phyloP scores from a whole-genome alignment of 2,329 filamentous ascomycete species.

The Pseudocercospora vitis region DNA sequence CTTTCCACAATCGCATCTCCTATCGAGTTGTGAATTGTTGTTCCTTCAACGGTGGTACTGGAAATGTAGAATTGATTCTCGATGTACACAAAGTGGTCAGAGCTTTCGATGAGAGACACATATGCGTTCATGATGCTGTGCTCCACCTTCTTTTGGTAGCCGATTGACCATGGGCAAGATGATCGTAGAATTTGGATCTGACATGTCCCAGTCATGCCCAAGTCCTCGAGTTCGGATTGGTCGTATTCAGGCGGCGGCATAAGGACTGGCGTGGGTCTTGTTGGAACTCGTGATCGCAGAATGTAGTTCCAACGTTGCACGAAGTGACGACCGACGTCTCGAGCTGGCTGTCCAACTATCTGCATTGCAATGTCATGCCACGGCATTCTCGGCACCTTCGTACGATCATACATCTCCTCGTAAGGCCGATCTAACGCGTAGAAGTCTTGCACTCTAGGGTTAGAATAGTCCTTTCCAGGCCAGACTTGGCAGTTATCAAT shows the following conservation, averaged over 20 bases:
- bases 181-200: constrained; percentile 95
- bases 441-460: constrained; percentile 92
- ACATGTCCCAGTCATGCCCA: constrained; percentile 89
- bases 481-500: constrained; percentile 93
- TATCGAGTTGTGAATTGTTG: constrained; percentile 87
- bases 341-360: constrained; percentile 89
- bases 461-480: constrained; percentile 98
- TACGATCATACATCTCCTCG: constrained; percentile 97
- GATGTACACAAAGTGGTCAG: constrained; percentile 96
- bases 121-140: constrained; percentile 96
- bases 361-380: constrained; percentile 99
- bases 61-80: constrained; percentile 99
- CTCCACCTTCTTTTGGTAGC: constrained; percentile 78
- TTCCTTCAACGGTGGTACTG: constrained; percentile 82
- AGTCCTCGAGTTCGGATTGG: constrained; percentile 76
- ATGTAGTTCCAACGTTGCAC: constrained; percentile 99
- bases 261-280: constrained; percentile 87
- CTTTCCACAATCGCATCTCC: constrained; percentile 92
- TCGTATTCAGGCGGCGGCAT: constrained; percentile 92
- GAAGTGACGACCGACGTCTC: constrained; percentile 92
- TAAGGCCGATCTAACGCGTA: constrained; percentile 91
- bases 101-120: constrained; percentile 89
- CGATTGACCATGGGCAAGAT: constrained; percentile 86
- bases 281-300: constrained; percentile 86
- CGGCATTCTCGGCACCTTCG: constrained; percentile 86